These are phyloP conservation scores for Boletus albobrunnescens DNA, from an alignment of 1,284 basidiomycete genomes.

Conservation along the genomic window DNA sequence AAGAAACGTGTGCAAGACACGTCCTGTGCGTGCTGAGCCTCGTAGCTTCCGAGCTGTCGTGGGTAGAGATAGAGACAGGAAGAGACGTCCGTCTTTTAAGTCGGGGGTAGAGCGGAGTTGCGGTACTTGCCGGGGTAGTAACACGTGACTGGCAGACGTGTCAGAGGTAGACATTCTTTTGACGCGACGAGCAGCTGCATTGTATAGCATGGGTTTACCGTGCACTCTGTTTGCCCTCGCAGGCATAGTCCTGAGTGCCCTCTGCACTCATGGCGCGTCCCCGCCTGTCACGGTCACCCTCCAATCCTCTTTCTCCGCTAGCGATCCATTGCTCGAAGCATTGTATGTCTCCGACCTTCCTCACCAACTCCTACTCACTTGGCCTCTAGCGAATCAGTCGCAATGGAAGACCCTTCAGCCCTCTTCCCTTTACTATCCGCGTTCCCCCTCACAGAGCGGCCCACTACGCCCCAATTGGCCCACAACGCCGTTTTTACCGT, in stretches of 20 bases:
- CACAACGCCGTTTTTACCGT: conserved; percentile 53
- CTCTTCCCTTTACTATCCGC: conserved; percentile 29
- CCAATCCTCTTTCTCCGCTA: conserved; percentile 75
- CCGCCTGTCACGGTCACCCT: conserved; percentile 78
- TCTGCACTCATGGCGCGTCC: conserved; percentile 34
- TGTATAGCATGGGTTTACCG: conserved; percentile 15
- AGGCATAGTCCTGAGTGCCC: conserved; percentile 18
- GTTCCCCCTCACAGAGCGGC: conserved; percentile 15
- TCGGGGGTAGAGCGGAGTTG: conserved; percentile 13
- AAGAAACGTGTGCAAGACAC: conserved; percentile 22
- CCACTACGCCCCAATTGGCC: conserved; percentile 44
- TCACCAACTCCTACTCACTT: conserved; percentile 2
- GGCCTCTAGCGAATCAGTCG: conserved; percentile 49
- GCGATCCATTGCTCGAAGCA: conserved; percentile 75
- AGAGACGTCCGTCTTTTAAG: conserved; percentile 10
- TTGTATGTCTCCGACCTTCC: conserved; percentile 50
- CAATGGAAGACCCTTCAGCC: conserved; percentile 30
- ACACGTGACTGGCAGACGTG: conserved; percentile 27
- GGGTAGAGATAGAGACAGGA: not conserved
- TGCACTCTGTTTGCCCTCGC: conserved; percentile 14
- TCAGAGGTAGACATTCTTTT: not conserved
- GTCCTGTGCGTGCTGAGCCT: conserved; percentile 47
- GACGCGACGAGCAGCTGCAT: conserved; percentile 9
- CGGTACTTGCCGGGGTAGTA: conserved; percentile 12
- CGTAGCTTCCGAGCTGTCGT: conserved; percentile 50